phyloP scores from a whole-genome alignment of 192 early-diverging fungal genomes.

The Backusella morwellensis region DNA sequence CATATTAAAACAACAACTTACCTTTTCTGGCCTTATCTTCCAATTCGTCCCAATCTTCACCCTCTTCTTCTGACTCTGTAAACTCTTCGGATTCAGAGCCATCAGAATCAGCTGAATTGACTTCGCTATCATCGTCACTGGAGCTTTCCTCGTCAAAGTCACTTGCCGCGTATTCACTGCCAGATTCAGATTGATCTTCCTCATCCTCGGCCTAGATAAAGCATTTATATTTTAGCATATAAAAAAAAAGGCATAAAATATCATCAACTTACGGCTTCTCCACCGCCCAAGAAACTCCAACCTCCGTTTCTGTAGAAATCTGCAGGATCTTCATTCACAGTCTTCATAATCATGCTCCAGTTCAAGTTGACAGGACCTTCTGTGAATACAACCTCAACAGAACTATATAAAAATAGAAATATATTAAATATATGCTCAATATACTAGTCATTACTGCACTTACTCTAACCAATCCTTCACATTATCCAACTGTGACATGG shows the following conservation, averaged over 20 bases:
- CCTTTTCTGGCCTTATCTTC: slow-evolving; percentile 75
- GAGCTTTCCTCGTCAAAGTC: slow-evolving; percentile 55
- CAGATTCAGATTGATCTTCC: slow-evolving; percentile 50
- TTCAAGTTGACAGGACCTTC: slow-evolving; percentile 94
- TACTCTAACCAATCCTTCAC: slow-evolving; percentile 94
- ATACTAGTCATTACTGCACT: slow-evolving; percentile 17
- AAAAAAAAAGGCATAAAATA: too few species aligned
- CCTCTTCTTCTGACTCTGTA: slow-evolving; percentile 48
- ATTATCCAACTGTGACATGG: slow-evolving; percentile 86
- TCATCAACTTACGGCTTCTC: slow-evolving; percentile 49
- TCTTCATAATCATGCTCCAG: slow-evolving; percentile 99
- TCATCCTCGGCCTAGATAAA: slow-evolving; percentile 45
- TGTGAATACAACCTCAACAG: slow-evolving; percentile 87
- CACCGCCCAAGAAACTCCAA: slow-evolving; percentile 85
- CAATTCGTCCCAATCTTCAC: slow-evolving; percentile 73
- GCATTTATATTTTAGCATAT: not conserved
- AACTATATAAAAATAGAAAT: slow-evolving; percentile 38
- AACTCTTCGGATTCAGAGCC: slow-evolving; percentile 53
- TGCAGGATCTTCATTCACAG: slow-evolving; percentile 87
- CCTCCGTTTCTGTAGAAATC: slow-evolving; percentile 91
- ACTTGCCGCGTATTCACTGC: slow-evolving; percentile 63
- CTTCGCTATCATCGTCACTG: slow-evolving; percentile 59
- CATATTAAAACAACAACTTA: not conserved
- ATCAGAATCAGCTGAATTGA: slow-evolving; percentile 58
- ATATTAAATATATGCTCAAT: not conserved